These are phyloP conservation scores for Tricholoma sp. DNA, from an alignment of 768 basidiomycete genomes.

Conservation along the genomic window DNA sequence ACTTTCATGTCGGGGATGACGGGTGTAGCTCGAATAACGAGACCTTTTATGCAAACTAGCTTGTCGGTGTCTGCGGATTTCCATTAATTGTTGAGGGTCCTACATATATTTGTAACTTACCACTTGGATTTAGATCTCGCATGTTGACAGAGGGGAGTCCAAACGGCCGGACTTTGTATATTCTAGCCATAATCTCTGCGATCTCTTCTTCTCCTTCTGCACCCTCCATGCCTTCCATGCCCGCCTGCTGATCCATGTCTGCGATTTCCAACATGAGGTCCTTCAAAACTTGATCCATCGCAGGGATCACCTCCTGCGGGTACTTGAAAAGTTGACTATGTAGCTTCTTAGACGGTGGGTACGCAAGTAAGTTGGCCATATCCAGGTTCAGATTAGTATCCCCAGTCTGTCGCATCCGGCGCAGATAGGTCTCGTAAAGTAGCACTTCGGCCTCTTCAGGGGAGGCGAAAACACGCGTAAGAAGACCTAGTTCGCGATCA, in stretches of 20 bases:
- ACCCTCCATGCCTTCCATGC: constrained; percentile 71
- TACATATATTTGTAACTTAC: constrained; percentile 34
- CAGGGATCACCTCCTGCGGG: constrained; percentile 95
- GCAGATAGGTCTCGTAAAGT: constrained; percentile 77
- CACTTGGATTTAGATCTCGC: constrained; percentile 91
- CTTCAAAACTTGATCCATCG: constrained; percentile 95
- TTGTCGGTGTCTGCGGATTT: constrained; percentile 85
- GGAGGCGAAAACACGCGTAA: constrained; percentile 43
- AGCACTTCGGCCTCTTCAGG: constrained; percentile 65
- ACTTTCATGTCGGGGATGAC: constrained; percentile 99
- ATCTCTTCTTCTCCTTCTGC: constrained; percentile 78
- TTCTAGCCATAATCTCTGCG: constrained; percentile 78
- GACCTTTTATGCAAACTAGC: constrained; percentile 90
- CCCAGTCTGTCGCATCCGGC: constrained; percentile 86
- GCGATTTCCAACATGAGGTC: constrained; percentile 88
- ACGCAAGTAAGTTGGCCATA: constrained; percentile 78
- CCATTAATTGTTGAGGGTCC: neutral
- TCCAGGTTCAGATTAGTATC: constrained; percentile 93
- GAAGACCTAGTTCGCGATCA: constrained; percentile 59
- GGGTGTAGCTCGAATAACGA: constrained; percentile 95
- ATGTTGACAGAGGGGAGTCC: constrained; percentile 84
- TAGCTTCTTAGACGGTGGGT: constrained; percentile 79
- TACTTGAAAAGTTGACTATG: constrained; percentile 84
- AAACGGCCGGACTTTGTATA: constrained; percentile 93
- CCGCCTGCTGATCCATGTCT: constrained; percentile 71